Evolutionary conservation across 345 rosid species (phyloP).

Genomic region (Conringia planisiliqua): DNA sequence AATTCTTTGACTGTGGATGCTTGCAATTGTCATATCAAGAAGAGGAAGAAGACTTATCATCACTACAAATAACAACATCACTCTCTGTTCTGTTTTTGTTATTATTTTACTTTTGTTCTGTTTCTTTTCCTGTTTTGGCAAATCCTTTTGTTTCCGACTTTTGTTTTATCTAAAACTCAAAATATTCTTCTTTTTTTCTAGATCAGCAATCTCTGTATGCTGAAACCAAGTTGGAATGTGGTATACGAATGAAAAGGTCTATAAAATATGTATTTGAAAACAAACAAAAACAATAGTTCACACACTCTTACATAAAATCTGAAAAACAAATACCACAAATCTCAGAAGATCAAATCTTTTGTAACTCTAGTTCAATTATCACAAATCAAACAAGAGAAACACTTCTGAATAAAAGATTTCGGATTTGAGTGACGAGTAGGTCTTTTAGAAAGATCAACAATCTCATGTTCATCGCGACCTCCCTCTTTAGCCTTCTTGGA

Average conservation of each 20-base stretch:
- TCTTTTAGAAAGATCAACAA: constrained; percentile 31
- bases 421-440: constrained; percentile 16
- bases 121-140: neutral
- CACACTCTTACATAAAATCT: neutral
- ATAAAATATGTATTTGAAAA: neutral
- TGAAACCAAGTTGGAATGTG: neutral
- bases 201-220: neutral
- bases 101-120: neutral
- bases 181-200: neutral
- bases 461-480: constrained; percentile 38
- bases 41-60: constrained; percentile 32
- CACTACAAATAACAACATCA: constrained; percentile 3
- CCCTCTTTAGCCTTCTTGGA: constrained; percentile 43
- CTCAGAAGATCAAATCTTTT: neutral
- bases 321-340: neutral
- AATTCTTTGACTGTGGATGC: constrained; percentile 40
- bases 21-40: constrained; percentile 52
- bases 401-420: constrained; percentile 37
- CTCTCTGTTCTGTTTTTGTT: neutral
- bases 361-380: constrained; percentile 30
- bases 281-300: neutral
- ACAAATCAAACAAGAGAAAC: constrained; percentile 58
- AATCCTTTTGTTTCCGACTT: constrained; percentile 3
- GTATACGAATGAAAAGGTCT: neutral
- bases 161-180: neutral